A percentile compares a stretch with the other conserved stretches of the same genome.
These are phyloP conservation scores for Pythium chondricola DNA, from an alignment of 352 stramenopile species.

Conservation along the genomic window DNA sequence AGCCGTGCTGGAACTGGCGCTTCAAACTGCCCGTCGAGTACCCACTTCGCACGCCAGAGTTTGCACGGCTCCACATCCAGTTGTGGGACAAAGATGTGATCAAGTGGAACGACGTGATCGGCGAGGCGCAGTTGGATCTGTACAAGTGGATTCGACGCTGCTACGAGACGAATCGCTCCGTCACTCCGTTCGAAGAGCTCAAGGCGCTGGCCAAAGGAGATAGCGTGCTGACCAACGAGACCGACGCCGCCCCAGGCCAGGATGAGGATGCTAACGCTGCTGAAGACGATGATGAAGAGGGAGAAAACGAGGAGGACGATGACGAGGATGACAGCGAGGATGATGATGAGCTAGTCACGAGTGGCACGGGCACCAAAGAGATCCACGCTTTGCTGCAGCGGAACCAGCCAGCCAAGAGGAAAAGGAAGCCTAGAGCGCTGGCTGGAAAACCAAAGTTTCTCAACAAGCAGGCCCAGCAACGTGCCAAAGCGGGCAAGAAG, in stretches of 20 bases:
- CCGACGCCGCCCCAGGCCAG: background rate
- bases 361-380: conserved; percentile 25
- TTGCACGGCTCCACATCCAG: conserved; percentile 86
- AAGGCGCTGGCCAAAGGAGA: conserved; percentile 20
- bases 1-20: conserved; percentile 90
- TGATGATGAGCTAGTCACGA: conserved; percentile 1
- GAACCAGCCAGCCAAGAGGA: conserved; percentile 11
- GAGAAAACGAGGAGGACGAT: conserved; percentile 20
- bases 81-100: conserved; percentile 92
- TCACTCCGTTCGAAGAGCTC: conserved; percentile 61
- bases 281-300: conserved; percentile 19
- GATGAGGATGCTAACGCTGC: conserved; percentile 12
- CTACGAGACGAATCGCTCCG: conserved; percentile 48
- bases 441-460: conserved; percentile 19
- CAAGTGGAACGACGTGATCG: conserved; percentile 90
- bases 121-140: conserved; percentile 79
- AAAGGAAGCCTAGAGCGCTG: background rate
- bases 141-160: conserved; percentile 73
- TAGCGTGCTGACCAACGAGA: conserved; percentile 2
- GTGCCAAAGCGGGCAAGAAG: conserved; percentile 26
- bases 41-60: conserved; percentile 63
- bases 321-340: conserved; percentile 23
- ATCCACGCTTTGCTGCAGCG: conserved; percentile 32
- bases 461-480: conserved; percentile 24
- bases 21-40: conserved; percentile 86